phyloP scores from a whole-genome alignment of 768 basidiomycete genomes.

The Omphalotus guepiniiformis region DNA sequence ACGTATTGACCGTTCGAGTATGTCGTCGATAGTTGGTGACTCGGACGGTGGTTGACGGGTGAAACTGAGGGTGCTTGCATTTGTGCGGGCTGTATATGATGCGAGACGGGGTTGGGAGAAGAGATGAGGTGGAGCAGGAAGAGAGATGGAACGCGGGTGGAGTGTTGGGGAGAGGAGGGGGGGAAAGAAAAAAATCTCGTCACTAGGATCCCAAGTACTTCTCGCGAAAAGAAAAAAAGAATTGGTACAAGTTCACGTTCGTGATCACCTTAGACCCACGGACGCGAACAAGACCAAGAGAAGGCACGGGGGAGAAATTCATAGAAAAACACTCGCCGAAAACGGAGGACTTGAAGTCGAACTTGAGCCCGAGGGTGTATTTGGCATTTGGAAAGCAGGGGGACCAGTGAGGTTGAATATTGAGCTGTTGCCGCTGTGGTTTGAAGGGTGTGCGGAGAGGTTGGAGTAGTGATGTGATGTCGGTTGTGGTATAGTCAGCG shows the following conservation, averaged over 20 bases:
- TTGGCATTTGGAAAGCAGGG: conserved; percentile 61
- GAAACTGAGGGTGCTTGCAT: conserved; percentile 49
- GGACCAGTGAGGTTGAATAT: conserved; percentile 48
- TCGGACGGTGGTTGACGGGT: conserved; percentile 2
- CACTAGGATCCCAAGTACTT: conserved; percentile 55
- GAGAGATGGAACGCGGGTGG: background rate
- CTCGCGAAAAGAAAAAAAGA: no score
- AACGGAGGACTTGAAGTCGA: conserved; percentile 76
- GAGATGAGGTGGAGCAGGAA: background rate
- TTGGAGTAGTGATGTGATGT: conserved; percentile 48
- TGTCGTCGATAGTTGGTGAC: conserved; percentile 1
- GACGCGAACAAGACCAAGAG: conserved; percentile 21
- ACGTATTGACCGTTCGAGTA: conserved; percentile 5
- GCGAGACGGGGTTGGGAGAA: background rate
- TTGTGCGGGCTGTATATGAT: conserved; percentile 58
- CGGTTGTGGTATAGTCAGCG: conserved; percentile 60
- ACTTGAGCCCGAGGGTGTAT: conserved; percentile 69
- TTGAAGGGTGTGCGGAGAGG: conserved; percentile 32
- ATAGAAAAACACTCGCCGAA: conserved; percentile 74
- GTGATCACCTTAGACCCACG: no score
- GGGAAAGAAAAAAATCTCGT: conserved; percentile 36
- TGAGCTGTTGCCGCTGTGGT: conserved; percentile 35
- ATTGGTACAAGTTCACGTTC: no score
- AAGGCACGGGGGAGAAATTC: conserved; percentile 22
- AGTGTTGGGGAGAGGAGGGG: conserved; percentile 19